Evolutionary conservation across 441 rosid genomes (phyloP), one percentile per base, ranked within the genome.

Genomic region (Gossypium schwendimanii): DNA sequence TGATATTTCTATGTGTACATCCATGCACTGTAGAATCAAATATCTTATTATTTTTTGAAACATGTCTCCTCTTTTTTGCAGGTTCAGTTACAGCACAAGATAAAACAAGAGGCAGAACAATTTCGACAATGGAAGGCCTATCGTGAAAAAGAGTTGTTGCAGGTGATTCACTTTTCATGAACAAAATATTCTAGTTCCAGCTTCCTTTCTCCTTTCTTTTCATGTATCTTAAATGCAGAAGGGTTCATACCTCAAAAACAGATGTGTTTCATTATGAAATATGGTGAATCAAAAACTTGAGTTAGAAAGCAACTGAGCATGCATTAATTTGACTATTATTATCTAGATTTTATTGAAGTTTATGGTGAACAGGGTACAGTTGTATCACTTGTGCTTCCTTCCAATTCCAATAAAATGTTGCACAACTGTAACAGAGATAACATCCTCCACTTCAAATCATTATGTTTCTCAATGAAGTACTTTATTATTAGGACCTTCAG

Each of bases 41-140:
- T 52, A 39, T 31, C 72, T 59, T 24, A 72, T 50, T 36, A 52
- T 61, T 33, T 60, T 63, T 55, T 66, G 72, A 69, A 52, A 39
- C 44, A 20, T 50, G 55, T 45, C 31, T 73, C 50, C n/a, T 69
- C 67, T 76, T n/a, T 31, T 76, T 63, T 81, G 18, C 50, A 89
- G 94, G 92, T 89, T 84, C 92, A 89, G 71, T 79, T 89, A 67
- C 94, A 85, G 70, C 87, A 89, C 69, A 86, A 83, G 78, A 86
- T 87, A 81, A 87, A 87, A 77, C 94, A 87, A 69, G 94, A 89
- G 78, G 84, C 94, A 15, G 94, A 87, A 74, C 94, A 87, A 71
- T 87, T 89, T 79, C 90, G 94, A 26, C 90, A 86, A 5, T 89
- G 90, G 94, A 89, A 85, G 84, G 85, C 90, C 75, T 85, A 85